phyloP scores from a whole-genome alignment of 768 basidiomycete genomes.

The Gymnopilus junonius region DNA sequence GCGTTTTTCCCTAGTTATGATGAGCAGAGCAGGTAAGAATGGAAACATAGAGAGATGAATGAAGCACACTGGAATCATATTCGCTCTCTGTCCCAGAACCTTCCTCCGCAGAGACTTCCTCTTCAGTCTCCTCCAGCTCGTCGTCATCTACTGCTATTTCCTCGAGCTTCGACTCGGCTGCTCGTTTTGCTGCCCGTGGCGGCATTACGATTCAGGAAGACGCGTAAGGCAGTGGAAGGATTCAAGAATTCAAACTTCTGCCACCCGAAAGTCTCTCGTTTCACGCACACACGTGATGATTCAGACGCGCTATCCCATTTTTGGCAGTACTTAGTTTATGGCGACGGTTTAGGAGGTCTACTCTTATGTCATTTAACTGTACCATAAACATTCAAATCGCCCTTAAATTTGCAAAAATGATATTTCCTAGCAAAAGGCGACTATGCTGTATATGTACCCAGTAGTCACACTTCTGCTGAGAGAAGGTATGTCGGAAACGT shows the following conservation, averaged over 20 bases:
- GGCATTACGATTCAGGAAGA: not conserved
- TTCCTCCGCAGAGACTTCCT: not conserved
- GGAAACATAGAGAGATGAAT: not conserved
- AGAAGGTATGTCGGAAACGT: too few relatives aligned
- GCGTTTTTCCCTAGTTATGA: not conserved
- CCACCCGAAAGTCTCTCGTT: too few relatives aligned
- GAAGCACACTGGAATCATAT: not conserved
- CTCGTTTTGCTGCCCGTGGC: not conserved
- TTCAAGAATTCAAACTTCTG: not conserved
- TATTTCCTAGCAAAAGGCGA: too few relatives aligned
- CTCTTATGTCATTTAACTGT: too few relatives aligned
- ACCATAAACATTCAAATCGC: too few relatives aligned
- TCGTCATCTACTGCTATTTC: not conserved
- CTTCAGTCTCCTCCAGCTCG: not conserved
- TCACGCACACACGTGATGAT: too few relatives aligned
- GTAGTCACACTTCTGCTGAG: too few relatives aligned
- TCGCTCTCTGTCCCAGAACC: not conserved
- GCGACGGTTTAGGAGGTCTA: too few relatives aligned
- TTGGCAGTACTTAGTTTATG: too few relatives aligned
- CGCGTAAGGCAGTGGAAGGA: not conserved
- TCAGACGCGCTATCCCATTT: too few relatives aligned
- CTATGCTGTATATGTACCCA: too few relatives aligned
- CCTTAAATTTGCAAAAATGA: too few relatives aligned
- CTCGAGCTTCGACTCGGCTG: not conserved
- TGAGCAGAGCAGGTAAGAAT: not conserved